Base-by-base conservation (phyloP, 2,329 filamentous ascomycete genomes). In the Microsporum ferrugineum region DNA sequence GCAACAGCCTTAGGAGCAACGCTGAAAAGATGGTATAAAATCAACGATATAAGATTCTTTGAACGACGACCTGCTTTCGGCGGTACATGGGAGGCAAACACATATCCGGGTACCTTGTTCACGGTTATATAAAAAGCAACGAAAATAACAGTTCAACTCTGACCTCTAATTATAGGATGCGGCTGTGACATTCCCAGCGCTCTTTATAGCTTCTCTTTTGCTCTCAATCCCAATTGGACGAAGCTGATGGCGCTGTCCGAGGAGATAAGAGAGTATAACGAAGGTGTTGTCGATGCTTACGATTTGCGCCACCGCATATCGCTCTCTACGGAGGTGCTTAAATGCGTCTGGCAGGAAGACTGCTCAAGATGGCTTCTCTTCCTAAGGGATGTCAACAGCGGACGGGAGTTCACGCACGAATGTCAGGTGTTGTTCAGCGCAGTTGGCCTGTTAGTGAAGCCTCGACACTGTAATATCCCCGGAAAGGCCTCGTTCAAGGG, bases 21-120 rank as follows among this genome's bases (percentile, higher is more conserved):
- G 12, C 69, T 87, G 49, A 79, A 83, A 65, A 72, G 80, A 36
- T 79, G 80, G 75, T 79, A 85, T 56, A 76, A 75, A 29, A 80
- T 84, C 49, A 78, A 79, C 55, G 81, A 85, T 62, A 78, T 86
- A 63, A 73, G 73, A 8, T 77, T 87, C 68, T 86, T 86, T 63
- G 84, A 87, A 43, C 74, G 80, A 29, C 74, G 82, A 63, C 67
- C 74, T 5, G 76, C 76, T 1, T 73, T 82, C 23, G 84, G 84
- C 23, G 84, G 84, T 8, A 86, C 84, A 1, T 87, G 84, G 84
- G 77, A 78, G 68, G 77, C 79, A 58, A 87, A 85, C 68, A 73
- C 77, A 31, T 87, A 87, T 70, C 84, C 81, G 38, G 80, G 69
- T 68, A 2, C 33, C 12, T 34, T 7, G 49, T n/a, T 10, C 31